Conservation (phyloP, 768 basidiomycete genomes). For the Lentinula boryana region DNA sequence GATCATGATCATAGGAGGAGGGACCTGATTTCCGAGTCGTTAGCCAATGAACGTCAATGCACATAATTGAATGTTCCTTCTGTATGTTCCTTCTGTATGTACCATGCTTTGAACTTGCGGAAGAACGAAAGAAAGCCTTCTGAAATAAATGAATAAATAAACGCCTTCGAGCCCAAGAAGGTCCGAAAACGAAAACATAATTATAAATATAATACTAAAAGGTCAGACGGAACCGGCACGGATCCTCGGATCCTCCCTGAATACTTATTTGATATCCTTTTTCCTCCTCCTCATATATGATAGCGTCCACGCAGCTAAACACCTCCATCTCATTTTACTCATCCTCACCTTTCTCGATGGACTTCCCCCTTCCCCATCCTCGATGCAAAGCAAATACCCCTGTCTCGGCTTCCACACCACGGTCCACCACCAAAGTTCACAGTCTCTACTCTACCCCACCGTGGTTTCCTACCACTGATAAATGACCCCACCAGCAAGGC, state of each 20-base stretch:
- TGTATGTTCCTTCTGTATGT: too few species aligned
- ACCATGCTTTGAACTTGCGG: background rate
- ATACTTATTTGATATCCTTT: background rate
- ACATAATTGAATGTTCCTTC: background rate
- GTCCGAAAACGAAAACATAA: too few species aligned
- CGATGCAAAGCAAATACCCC: background rate
- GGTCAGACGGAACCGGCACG: background rate
- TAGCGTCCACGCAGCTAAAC: background rate
- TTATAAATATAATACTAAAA: background rate
- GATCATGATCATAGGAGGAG: too few species aligned
- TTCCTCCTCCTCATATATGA: background rate
- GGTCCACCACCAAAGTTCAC: conserved; percentile 19
- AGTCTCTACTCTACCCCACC: conserved; percentile 16
- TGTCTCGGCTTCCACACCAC: conserved; percentile 9
- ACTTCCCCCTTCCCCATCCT: conserved; percentile 10
- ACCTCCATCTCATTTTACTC: background rate
- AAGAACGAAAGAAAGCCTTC: background rate
- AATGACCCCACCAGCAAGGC: conserved; percentile 19
- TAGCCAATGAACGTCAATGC: background rate
- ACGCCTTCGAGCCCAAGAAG: background rate
- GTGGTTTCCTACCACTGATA: conserved; percentile 19
- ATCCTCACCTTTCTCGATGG: conserved; percentile 4
- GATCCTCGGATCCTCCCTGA: background rate
- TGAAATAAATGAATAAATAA: too few species aligned
- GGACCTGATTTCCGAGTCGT: too few species aligned